phyloP scores from a whole-genome alignment of 2,329 filamentous ascomycete species.

The Akanthomyces lecanii region DNA sequence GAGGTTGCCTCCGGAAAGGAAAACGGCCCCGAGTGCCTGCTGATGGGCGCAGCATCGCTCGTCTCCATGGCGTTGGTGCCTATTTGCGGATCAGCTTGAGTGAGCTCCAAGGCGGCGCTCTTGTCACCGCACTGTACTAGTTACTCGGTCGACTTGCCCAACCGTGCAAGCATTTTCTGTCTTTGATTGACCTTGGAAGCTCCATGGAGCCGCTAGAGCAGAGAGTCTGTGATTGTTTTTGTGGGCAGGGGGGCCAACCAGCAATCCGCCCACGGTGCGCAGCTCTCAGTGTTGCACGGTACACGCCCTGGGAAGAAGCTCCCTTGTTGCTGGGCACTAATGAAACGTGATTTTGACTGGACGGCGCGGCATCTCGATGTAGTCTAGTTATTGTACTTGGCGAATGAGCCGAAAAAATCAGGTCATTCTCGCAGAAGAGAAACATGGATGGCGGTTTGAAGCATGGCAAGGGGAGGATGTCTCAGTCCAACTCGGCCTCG shows the following conservation, averaged over 20 bases:
- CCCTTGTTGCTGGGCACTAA: not conserved
- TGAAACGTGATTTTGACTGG: not conserved
- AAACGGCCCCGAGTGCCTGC: not conserved
- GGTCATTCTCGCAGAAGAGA: not conserved
- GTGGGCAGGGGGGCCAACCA: not conserved
- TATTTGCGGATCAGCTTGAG: not conserved
- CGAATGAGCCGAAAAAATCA: not conserved
- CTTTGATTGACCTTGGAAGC: not conserved
- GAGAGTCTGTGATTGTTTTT: not conserved
- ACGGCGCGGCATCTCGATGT: not conserved
- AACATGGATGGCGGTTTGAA: not conserved
- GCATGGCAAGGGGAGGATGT: not conserved
- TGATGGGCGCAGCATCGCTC: not conserved
- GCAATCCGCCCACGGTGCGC: not conserved
- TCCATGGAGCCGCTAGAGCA: not conserved
- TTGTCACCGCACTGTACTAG: not conserved
- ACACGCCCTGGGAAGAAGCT: not conserved
- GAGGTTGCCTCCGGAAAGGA: not conserved
- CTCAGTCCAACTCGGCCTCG: not conserved
- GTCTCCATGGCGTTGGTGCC: not conserved
- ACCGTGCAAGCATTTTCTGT: not conserved
- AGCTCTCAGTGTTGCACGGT: not conserved
- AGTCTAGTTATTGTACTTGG: not conserved
- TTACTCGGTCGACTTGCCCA: not conserved
- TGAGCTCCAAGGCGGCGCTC: not conserved